phyloP scores from a whole-genome alignment of 208 protist species.

The Trypanosoma boissoni region DNA sequence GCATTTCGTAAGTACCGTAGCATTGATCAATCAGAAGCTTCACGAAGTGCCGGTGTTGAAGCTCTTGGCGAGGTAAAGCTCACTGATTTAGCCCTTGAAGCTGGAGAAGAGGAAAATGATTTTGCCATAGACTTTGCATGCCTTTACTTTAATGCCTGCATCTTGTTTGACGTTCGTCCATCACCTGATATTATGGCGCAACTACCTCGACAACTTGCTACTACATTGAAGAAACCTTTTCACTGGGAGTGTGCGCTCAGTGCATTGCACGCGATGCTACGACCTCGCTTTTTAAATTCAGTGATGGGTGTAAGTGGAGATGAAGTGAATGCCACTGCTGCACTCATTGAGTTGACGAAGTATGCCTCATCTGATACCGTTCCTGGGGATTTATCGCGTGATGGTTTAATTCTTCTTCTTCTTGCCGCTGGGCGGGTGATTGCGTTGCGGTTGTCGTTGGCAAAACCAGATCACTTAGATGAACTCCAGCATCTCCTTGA shows the following conservation, averaged over 20 bases:
- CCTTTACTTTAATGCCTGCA: slow-evolving; percentile 25
- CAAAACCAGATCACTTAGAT: background rate
- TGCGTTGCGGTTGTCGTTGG: background rate
- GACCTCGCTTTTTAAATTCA: no score
- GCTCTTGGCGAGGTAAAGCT: slow-evolving; percentile 7
- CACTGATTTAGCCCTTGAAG: slow-evolving; percentile 20
- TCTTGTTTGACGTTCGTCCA: slow-evolving; percentile 17
- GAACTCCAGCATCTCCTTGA: slow-evolving; percentile 11
- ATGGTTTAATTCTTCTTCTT: slow-evolving; percentile 11
- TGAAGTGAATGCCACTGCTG: background rate
- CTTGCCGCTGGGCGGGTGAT: slow-evolving; percentile 6
- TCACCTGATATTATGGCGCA: slow-evolving; percentile 17
- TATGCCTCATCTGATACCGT: background rate
- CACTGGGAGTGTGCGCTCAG: slow-evolving; percentile 29
- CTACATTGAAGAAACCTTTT: slow-evolving; percentile 13
- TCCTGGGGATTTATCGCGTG: slow-evolving; percentile 11
- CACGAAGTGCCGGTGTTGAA: slow-evolving; percentile 9
- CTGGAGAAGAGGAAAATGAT: slow-evolving; percentile 16
- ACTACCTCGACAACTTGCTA: slow-evolving; percentile 9
- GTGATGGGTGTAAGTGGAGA: background rate
- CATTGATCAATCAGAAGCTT: slow-evolving; percentile 13
- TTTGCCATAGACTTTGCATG: slow-evolving; percentile 26
- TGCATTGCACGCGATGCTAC: slow-evolving; percentile 12
- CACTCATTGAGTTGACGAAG: slow-evolving; percentile 16
- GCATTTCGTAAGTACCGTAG: slow-evolving; percentile 27